Conservation (phyloP, 2,329 filamentous ascomycete species). For the Aspergillus sojae region DNA sequence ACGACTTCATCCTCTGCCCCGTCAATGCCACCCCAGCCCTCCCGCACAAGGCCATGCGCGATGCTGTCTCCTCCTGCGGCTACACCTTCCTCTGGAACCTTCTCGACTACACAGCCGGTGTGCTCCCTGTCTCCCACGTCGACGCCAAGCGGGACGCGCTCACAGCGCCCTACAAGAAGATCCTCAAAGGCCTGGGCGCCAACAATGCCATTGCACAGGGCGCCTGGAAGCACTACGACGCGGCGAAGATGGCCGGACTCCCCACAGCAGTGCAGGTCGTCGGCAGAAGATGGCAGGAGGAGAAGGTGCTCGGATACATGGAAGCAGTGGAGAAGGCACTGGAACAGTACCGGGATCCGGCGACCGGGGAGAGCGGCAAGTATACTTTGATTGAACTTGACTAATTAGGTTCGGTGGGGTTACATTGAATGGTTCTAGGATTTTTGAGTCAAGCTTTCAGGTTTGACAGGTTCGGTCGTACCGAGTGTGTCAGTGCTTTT, state of each 20-base stretch:
- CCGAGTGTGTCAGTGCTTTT: neutral
- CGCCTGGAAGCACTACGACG: slow-evolving; percentile 85
- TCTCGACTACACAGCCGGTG: slow-evolving; percentile 83
- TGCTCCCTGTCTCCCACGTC: slow-evolving; percentile 84
- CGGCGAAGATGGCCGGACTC: slow-evolving; percentile 79
- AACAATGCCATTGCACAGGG: slow-evolving; percentile 80
- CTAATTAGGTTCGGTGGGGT: slow-evolving; percentile 16
- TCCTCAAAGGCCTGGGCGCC: slow-evolving; percentile 39
- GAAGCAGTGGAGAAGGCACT: slow-evolving; percentile 74
- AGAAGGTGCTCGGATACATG: slow-evolving; percentile 85
- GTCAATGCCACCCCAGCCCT: slow-evolving; percentile 89
- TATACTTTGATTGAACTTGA: slow-evolving; percentile 43
- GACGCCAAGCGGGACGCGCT: slow-evolving; percentile 71
- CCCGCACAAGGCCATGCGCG: slow-evolving; percentile 82
- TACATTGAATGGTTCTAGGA: neutral
- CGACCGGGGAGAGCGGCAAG: slow-evolving; percentile 35
- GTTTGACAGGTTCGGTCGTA: neutral
- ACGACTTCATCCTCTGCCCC: slow-evolving; percentile 81
- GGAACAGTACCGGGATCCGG: slow-evolving; percentile 47
- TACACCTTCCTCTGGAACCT: slow-evolving; percentile 95
- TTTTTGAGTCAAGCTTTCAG: neutral
- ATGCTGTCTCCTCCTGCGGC: slow-evolving; percentile 82
- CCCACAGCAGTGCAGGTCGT: slow-evolving; percentile 86
- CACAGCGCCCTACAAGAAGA: slow-evolving; percentile 48
- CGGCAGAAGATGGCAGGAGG: slow-evolving; percentile 77